phyloP scores from a whole-genome alignment of 805 yeast species.

The Myxozyma lipomycoides region DNA sequence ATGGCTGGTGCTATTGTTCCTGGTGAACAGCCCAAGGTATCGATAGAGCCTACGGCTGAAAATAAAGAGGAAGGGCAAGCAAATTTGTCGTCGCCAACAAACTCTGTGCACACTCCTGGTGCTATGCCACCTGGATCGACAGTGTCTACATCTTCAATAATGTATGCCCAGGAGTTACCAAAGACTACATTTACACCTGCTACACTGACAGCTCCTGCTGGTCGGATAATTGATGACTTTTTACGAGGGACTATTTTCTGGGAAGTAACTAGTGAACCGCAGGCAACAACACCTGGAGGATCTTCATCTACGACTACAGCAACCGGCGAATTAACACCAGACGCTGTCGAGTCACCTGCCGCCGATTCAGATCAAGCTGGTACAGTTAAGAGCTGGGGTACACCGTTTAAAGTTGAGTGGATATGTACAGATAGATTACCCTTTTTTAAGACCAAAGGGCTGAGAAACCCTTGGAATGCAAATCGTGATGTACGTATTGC shows the following conservation, averaged over 20 bases:
- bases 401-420: constrained; percentile 41
- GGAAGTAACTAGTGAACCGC: constrained; percentile 33
- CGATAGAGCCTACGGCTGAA: neutral
- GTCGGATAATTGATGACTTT: constrained; percentile 38
- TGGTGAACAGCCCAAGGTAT: constrained; percentile 3
- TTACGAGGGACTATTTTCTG: constrained; percentile 40
- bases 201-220: constrained; percentile 33
- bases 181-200: constrained; percentile 30
- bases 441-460: constrained; percentile 35
- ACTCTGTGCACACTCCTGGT: neutral
- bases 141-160: constrained; percentile 1
- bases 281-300: neutral
- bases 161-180: constrained; percentile 13
- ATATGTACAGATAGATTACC: constrained; percentile 35
- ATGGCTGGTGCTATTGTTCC: constrained; percentile 35
- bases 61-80: neutral
- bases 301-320: constrained; percentile 1
- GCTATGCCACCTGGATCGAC: constrained; percentile 1
- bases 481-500: constrained; percentile 43
- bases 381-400: constrained; percentile 35
- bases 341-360: neutral
- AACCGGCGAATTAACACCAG: neutral
- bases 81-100: too few relatives aligned
- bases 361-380: constrained; percentile 17
- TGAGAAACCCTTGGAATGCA: constrained; percentile 39